Conservation (phyloP, 495 filamentous ascomycete genomes). For the Barbatosphaeria neglecta region DNA sequence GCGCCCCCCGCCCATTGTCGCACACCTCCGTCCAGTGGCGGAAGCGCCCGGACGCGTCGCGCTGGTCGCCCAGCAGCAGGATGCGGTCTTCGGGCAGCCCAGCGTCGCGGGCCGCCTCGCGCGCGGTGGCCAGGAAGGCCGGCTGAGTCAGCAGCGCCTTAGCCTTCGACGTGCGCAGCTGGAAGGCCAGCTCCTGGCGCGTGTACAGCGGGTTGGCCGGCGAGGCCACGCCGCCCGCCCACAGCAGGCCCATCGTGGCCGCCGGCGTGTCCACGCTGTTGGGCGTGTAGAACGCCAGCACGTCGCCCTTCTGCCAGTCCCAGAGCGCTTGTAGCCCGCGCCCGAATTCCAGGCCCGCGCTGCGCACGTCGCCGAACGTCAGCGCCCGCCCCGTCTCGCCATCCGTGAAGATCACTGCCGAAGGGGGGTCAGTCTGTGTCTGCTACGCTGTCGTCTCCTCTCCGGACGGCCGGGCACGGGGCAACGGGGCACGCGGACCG, state of each 20-base stretch:
- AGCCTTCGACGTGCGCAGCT: conserved; percentile 70
- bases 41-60: conserved; percentile 44
- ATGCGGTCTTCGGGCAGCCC: conserved; percentile 57
- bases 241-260: conserved; percentile 67
- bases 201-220: conserved; percentile 87
- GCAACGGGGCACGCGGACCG: not conserved
- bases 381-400: conserved; percentile 60
- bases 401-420: conserved; percentile 73
- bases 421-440: not conserved
- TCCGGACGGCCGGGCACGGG: not conserved
- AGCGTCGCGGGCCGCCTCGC: conserved; percentile 52
- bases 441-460: not conserved
- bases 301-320: conserved; percentile 73
- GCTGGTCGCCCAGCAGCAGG: conserved; percentile 66
- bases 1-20: conserved; percentile 36
- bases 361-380: conserved; percentile 58
- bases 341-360: conserved; percentile 62
- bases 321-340: conserved; percentile 59
- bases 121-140: conserved; percentile 47
- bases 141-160: conserved; percentile 63
- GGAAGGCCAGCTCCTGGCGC: conserved; percentile 73
- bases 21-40: conserved; percentile 70
- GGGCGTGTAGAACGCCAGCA: conserved; percentile 56
- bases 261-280: conserved; percentile 65
- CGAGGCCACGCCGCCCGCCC: conserved; percentile 71